These are phyloP conservation scores for Triangularia setosa DNA, from an alignment of 2,329 filamentous ascomycete genomes.

Conservation along the genomic window DNA sequence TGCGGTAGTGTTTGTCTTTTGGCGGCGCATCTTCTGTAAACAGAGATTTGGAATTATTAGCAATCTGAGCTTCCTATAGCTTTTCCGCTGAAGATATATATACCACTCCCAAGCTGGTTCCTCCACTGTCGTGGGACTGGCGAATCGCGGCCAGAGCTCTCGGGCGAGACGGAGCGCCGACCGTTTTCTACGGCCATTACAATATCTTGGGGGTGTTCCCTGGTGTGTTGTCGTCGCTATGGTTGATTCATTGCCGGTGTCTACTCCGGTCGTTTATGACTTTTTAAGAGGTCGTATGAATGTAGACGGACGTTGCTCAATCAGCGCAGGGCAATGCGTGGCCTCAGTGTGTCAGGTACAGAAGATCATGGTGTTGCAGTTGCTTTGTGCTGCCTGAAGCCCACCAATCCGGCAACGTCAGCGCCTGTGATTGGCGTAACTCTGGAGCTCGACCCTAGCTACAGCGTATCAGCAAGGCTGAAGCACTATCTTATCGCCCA, in stretches of 20 bases:
- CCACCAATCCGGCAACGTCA: not conserved
- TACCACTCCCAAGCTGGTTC: constrained; percentile 74
- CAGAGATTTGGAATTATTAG: not conserved
- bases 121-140: constrained; percentile 73
- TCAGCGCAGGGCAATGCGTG: not conserved
- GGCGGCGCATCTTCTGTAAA: constrained; percentile 50
- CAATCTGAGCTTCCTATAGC: not conserved
- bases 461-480: constrained; percentile 17
- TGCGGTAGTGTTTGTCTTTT: constrained; percentile 70
- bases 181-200: constrained; percentile 63
- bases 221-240: constrained; percentile 12
- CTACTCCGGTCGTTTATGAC: not conserved
- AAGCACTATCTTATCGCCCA: constrained; percentile 20
- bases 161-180: constrained; percentile 65
- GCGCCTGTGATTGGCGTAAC: constrained; percentile 11
- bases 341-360: not conserved
- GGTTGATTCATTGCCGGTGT: constrained; percentile 26
- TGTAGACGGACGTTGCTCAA: no score
- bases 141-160: constrained; percentile 78
- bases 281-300: no score
- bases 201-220: constrained; percentile 22
- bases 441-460: constrained; percentile 11
- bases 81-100: constrained; percentile 5
- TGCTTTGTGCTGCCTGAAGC: constrained; percentile 1
- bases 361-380: constrained; percentile 2